Evolutionary conservation across 345 rosid genomes (phyloP).

Genomic region (Mallotus nudiflorus): DNA sequence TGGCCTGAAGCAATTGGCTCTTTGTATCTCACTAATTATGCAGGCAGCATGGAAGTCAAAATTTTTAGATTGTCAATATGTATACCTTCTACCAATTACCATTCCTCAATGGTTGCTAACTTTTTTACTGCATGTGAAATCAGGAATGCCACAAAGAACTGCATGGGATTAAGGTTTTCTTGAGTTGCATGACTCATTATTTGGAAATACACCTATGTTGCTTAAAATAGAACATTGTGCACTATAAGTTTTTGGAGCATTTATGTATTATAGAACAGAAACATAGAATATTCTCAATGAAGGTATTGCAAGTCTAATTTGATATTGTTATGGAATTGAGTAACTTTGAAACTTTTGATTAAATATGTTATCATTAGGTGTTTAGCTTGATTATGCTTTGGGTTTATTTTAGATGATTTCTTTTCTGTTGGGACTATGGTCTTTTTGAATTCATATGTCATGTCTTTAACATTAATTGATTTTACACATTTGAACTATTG

Average conservation of each 20-base stretch:
- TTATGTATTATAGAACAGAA: not conserved
- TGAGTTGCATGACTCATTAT: not conserved
- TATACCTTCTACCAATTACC: too few species aligned
- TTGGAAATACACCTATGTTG: not conserved
- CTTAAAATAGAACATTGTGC: not conserved
- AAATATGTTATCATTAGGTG: not conserved
- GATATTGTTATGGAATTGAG: not conserved
- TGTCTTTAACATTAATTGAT: not conserved
- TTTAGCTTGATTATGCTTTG: not conserved
- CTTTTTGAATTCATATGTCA: not conserved
- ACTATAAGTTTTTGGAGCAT: not conserved
- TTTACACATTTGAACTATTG: conserved; percentile 7
- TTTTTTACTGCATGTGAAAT: not conserved
- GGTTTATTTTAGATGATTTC: not conserved
- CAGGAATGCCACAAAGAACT: not conserved
- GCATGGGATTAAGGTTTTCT: not conserved
- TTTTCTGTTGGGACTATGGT: not conserved
- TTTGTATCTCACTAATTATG: not conserved
- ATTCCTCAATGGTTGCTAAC: too few species aligned
- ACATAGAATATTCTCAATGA: too few species aligned
- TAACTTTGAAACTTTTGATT: not conserved
- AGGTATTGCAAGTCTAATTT: not conserved
- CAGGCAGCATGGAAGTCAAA: not conserved
- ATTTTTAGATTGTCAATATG: not conserved
- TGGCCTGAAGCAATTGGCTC: not conserved